phyloP scores from a whole-genome alignment of 163 green algal genomes.

The Scenedesmus sp. region DNA sequence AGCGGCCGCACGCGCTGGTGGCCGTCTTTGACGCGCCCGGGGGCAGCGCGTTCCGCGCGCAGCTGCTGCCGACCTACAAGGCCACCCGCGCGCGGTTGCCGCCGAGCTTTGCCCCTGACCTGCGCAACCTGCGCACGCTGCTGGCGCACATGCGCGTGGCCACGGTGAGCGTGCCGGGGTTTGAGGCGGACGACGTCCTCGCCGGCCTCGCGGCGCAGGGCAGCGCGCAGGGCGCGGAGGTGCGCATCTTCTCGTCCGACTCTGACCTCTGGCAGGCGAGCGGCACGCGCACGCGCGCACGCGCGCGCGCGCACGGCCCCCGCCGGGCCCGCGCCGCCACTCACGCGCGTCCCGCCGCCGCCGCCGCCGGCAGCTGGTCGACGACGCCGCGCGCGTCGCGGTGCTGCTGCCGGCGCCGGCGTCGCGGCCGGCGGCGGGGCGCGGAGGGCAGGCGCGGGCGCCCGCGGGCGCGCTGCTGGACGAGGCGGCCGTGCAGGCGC shows the following conservation, averaged over 20 bases:
- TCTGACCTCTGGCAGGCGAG: conserved; percentile 37
- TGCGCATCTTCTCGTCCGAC: conserved; percentile 24
- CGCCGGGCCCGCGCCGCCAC: too few species aligned
- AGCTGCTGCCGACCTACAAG: conserved; percentile 30
- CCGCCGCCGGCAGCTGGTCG: not conserved
- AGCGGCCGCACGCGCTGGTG: conserved; percentile 11
- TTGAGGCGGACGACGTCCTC: conserved; percentile 37
- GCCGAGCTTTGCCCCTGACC: conserved; percentile 10
- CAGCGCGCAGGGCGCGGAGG: not conserved
- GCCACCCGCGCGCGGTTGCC: not conserved
- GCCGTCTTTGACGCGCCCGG: conserved; percentile 29
- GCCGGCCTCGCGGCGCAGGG: not conserved
- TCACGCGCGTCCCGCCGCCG: too few species aligned
- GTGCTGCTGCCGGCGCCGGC: not conserved
- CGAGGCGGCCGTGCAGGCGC: not conserved
- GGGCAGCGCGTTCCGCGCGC: not conserved
- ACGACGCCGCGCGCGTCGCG: conserved; percentile 15
- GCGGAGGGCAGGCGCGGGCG: not conserved
- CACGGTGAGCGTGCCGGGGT: conserved; percentile 18
- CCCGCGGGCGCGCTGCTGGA: not conserved
- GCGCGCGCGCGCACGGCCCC: too few species aligned
- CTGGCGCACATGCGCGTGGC: conserved; percentile 30
- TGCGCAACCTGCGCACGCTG: conserved; percentile 34
- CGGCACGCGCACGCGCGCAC: not conserved
- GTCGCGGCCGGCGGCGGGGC: not conserved